A percentile compares a stretch with the other conserved stretches of the same genome.
Conservation (phyloP, 1,284 basidiomycete species). For the Ganoderma boninense region DNA sequence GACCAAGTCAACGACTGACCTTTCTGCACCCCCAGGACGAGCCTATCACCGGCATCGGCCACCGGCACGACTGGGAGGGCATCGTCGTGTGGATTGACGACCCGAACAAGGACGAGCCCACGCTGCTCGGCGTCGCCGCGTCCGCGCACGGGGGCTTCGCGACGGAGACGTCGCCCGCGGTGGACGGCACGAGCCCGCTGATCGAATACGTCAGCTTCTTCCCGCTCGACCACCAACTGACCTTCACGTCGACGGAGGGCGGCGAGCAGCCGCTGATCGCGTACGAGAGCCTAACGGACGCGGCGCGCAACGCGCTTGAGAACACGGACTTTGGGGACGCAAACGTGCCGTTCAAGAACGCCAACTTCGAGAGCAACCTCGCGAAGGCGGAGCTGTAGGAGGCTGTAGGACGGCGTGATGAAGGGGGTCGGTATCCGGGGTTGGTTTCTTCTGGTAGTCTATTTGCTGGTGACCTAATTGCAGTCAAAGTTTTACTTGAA, state of each 20-base stretch:
- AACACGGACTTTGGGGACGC: conserved; percentile 20
- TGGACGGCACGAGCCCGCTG: conserved; percentile 22
- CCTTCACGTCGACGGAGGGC: conserved; percentile 18
- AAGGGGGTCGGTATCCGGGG: neutral
- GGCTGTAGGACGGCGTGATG: too few relatives aligned
- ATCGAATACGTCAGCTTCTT: conserved; percentile 22
- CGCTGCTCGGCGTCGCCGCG: conserved; percentile 18
- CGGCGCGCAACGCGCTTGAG: conserved; percentile 20
- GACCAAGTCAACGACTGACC: neutral
- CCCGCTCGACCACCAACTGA: conserved; percentile 22
- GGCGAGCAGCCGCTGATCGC: conserved; percentile 24
- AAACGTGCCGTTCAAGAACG: conserved; percentile 23
- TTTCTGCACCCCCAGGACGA: conserved; percentile 2
- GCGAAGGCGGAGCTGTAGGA: conserved; percentile 19
- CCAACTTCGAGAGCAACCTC: conserved; percentile 23
- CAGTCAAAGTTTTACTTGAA: neutral
- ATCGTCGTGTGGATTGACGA: conserved; percentile 22
- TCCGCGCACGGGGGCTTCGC: conserved; percentile 20
- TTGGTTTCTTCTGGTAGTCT: neutral
- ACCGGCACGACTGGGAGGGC: conserved; percentile 24
- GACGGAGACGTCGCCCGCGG: conserved; percentile 15
- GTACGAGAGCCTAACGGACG: conserved; percentile 22
- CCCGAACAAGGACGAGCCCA: conserved; percentile 16
- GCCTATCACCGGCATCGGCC: conserved; percentile 16
- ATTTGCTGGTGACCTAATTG: neutral